phyloP scores from a whole-genome alignment of 163 green algal genomes.

The Chlamydomonas reinhardtii region DNA sequence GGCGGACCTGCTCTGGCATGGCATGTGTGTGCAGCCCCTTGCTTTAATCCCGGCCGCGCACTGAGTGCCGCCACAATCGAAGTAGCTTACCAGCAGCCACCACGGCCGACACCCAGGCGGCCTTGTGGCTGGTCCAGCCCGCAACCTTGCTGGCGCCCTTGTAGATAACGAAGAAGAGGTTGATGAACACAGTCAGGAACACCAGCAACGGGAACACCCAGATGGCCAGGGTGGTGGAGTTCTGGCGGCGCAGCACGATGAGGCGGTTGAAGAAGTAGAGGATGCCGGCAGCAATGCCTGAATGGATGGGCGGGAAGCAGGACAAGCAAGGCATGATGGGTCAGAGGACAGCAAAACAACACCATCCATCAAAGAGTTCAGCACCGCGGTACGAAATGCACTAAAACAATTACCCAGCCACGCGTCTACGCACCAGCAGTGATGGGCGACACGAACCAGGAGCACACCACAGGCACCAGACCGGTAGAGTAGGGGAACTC shows the following conservation, averaged over 20 bases:
- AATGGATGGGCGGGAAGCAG: not conserved
- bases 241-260: conserved; percentile 22
- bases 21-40: too few species aligned
- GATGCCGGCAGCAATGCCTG: not conserved
- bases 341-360: not conserved
- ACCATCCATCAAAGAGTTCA: too few species aligned
- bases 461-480: not conserved
- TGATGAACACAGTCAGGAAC: conserved; percentile 32
- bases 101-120: not conserved
- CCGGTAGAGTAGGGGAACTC: not conserved
- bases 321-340: not conserved
- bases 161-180: not conserved
- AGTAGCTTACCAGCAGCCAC: not conserved
- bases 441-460: conserved; percentile 9
- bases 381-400: too few species aligned
- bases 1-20: too few species aligned
- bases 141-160: not conserved
- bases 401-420: too few species aligned
- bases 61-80: too few species aligned
- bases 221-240: conserved; percentile 12
- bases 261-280: conserved; percentile 18
- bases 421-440: not conserved
- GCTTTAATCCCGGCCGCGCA: too few species aligned
- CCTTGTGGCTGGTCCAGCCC: not conserved
- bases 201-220: not conserved